Conservation (phyloP, 2,329 filamentous ascomycete genomes). For the Xylariomycetidae sp. region DNA sequence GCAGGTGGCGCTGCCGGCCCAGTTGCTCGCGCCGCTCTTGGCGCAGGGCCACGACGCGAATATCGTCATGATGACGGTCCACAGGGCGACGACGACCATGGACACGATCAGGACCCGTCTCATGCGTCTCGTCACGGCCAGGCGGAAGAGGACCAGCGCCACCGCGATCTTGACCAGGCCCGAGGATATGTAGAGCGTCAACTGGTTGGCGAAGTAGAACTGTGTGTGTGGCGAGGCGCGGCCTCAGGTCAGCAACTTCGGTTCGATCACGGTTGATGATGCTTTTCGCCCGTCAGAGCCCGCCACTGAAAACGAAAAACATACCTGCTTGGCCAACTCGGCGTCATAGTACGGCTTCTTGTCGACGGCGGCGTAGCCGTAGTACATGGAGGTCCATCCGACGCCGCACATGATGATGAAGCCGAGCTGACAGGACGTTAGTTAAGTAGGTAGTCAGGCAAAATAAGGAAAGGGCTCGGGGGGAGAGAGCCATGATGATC, state of each 20-base stretch:
- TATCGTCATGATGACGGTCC: conserved; percentile 28
- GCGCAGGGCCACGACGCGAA: conserved; percentile 27
- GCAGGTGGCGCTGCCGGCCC: conserved; percentile 23
- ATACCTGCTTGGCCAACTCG: conserved; percentile 12
- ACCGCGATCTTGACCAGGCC: conserved; percentile 29
- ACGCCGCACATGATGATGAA: conserved; percentile 22
- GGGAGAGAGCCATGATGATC: too few relatives aligned
- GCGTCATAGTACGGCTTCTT: conserved; percentile 20
- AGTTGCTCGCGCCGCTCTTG: conserved; percentile 22
- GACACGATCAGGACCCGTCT: conserved; percentile 20
- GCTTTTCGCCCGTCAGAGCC: too few relatives aligned
- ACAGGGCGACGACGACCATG: conserved; percentile 21
- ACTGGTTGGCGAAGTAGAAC: conserved; percentile 27
- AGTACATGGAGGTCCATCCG: conserved; percentile 25
- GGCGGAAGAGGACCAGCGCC: conserved; percentile 28
- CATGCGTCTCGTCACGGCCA: conserved; percentile 18
- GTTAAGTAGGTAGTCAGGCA: conserved; percentile 11
- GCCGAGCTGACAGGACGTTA: conserved; percentile 13
- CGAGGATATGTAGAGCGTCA: conserved; percentile 26
- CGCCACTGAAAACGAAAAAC: too few relatives aligned
- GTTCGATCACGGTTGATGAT: neutral
- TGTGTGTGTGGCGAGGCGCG: too few relatives aligned
- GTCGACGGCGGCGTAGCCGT: conserved; percentile 24
- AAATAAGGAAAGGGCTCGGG: neutral
- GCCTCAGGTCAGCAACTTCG: conserved; percentile 6